Percentiles rank a stretch among this genome's conserved stretches.
Evolutionary conservation across 164 flowering plant genomes (phyloP).

Genomic region (Vitis rotundifolia): DNA sequence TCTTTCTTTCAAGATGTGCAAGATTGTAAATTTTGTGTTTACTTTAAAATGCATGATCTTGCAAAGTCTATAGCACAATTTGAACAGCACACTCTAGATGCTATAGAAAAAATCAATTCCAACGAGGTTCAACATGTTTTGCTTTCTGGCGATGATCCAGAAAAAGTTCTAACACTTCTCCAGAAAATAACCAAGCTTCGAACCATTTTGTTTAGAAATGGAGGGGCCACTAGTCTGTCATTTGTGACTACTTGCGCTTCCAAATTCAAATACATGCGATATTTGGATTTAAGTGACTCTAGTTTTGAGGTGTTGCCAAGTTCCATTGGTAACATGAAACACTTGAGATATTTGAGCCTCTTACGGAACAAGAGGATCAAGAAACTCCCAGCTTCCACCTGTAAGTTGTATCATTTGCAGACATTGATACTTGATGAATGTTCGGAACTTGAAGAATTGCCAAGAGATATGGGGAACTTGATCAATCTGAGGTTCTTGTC

Average conservation of each 20-base stretch:
- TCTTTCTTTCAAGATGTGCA: conserved; percentile 22
- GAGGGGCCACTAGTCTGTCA: background rate
- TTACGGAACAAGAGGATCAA: background rate
- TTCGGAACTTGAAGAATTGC: conserved; percentile 1
- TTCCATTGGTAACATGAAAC: conserved; percentile 19
- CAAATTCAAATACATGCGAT: conserved; percentile 2
- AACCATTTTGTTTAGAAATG: background rate
- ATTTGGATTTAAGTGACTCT: conserved; percentile 1
- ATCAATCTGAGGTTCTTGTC: background rate
- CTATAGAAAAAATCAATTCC: background rate
- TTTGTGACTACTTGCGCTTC: background rate
- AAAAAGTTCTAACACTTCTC: no score
- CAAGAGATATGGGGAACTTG: conserved; percentile 1
- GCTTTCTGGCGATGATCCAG: no score
- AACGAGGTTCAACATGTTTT: no score
- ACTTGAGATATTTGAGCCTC: conserved; percentile 20
- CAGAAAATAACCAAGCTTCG: background rate
- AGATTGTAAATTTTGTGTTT: background rate
- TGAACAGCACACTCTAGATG: no score
- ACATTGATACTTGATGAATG: conserved; percentile 1
- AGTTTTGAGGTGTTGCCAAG: conserved; percentile 1
- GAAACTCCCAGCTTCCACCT: conserved; percentile 3
- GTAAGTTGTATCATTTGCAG: background rate
- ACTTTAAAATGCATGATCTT: conserved; percentile 29
- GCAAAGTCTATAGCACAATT: conserved; percentile 2